Conservation (phyloP, 352 stramenopile genomes). For the Saprolegnia diclina region DNA sequence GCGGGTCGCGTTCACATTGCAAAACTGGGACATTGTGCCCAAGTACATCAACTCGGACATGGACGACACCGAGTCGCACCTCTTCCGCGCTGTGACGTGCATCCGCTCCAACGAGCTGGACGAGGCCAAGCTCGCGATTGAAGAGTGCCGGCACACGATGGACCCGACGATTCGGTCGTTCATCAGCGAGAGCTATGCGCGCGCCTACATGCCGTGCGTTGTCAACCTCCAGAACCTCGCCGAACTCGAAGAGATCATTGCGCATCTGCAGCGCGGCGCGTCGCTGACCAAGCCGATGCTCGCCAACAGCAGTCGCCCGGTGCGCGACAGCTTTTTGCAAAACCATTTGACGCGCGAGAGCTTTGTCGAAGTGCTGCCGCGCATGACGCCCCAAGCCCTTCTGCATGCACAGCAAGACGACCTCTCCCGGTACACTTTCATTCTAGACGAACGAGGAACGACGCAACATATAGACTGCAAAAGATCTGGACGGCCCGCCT, state of each 20-base stretch:
- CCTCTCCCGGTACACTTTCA: conserved; percentile 63
- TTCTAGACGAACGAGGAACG: too few relatives aligned
- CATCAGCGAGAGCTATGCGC: conserved; percentile 95
- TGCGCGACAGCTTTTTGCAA: background rate
- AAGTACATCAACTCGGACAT: conserved; percentile 86
- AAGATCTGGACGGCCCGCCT: conserved; percentile 84
- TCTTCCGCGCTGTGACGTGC: conserved; percentile 88
- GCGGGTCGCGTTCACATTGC: conserved; percentile 70
- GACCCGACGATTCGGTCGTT: conserved; percentile 95
- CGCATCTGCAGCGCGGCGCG: conserved; percentile 55
- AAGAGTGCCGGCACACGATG: conserved; percentile 92
- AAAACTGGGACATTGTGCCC: conserved; percentile 81
- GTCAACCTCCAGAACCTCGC: conserved; percentile 97
- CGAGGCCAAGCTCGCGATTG: conserved; percentile 88
- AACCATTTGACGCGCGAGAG: background rate
- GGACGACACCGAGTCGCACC: conserved; percentile 75
- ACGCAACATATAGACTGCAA: conserved; percentile 76
- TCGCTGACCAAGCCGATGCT: conserved; percentile 2
- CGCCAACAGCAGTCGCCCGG: background rate
- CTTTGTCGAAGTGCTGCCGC: background rate
- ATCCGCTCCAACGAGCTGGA: conserved; percentile 94
- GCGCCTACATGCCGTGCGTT: conserved; percentile 94
- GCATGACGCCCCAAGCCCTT: background rate
- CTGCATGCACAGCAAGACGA: conserved; percentile 24
- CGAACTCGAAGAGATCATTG: conserved; percentile 91